A percentile compares a stretch with the other conserved stretches of the same genome.
Evolutionary conservation across 805 yeast species (phyloP).

Genomic region (Saturnispora diversa): DNA sequence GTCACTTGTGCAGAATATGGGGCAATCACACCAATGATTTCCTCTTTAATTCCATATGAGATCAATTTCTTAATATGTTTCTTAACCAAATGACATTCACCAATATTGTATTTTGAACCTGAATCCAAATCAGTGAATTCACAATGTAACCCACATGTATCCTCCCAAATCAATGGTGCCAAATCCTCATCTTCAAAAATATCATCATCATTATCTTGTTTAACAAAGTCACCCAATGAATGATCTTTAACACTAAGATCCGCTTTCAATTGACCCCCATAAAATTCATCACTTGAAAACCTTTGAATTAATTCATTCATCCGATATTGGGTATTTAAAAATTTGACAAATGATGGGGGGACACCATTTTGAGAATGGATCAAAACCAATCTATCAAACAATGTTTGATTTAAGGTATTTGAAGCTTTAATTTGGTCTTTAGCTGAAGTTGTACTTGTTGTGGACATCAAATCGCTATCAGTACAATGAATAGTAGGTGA

Average conservation of each 20-base stretch:
- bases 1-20: slow-evolving; percentile 89
- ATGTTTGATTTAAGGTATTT: slow-evolving; percentile 47
- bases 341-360: slow-evolving; percentile 32
- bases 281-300: slow-evolving; percentile 64
- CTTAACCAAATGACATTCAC: slow-evolving; percentile 58
- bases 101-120: slow-evolving; percentile 64
- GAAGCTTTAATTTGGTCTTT: slow-evolving; percentile 31
- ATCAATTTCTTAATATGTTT: slow-evolving; percentile 49
- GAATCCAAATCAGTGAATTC: slow-evolving; percentile 37
- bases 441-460: no score
- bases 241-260: slow-evolving; percentile 47
- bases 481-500: slow-evolving; percentile 74
- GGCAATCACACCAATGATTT: slow-evolving; percentile 73
- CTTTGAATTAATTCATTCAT: slow-evolving; percentile 76
- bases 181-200: slow-evolving; percentile 11
- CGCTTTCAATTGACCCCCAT: slow-evolving; percentile 56
- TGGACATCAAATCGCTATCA: slow-evolving; percentile 24
- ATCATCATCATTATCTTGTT: slow-evolving; percentile 3
- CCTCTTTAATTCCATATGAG: slow-evolving; percentile 42
- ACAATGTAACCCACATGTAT: slow-evolving; percentile 79
- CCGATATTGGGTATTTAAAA: slow-evolving; percentile 76
- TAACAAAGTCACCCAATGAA: slow-evolving; percentile 44
- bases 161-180: slow-evolving; percentile 69
- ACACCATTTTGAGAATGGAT: slow-evolving; percentile 36
- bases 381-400: slow-evolving; percentile 71